Evolutionary conservation across 177 flowering plant species (phyloP), one percentile per base, ranked within the genome.

Genomic region (Telopea speciosissima): DNA sequence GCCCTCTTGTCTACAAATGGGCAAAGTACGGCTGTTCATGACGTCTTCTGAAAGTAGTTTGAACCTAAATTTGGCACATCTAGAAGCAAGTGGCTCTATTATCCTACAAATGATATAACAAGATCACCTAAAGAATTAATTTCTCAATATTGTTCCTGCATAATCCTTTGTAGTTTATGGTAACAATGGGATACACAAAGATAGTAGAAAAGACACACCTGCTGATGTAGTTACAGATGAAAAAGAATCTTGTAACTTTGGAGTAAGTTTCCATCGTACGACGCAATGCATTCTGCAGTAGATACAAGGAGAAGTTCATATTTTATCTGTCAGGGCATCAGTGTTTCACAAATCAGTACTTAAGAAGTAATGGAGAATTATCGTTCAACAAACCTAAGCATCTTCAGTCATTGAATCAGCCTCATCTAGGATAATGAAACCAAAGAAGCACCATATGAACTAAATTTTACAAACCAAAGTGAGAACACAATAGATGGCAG

Each of bases 321-420:
- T 2, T 23, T 24, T 8, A 58, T 3, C 21, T 17, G 9, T n/a
- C 69, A 58, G 8, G 56, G 6, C 59, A 68, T 1, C 28, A 64
- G 8, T 65, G 63, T 21, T 62, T 44, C 40, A 36, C 17, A 17
- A 66, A 66, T 22, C 16, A 21, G 26, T 60, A 8, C 26, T 22
- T 16, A 24, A 24, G 52, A 62, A 61, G 23, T 16, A 26, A 62
- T 26, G 40, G 44, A 63, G 44, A 23, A 70, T 63, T 7, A 36
- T 65, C 3, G 61, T 61, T 9, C 67, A 40, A 75, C 86, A 64
- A 82, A 78, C 99, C 93, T 93, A 97, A 65, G 99, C 99, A 90
- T 93, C 99, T 85, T 96, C 97, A 52, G 99, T 96, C 99, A 96
- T 96, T 62, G 98, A 93, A 85, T 96, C 99, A 62, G 99, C 99